phyloP scores from a whole-genome alignment of 1,139 yeast genomes.

The Lodderomyces beijingensis region DNA sequence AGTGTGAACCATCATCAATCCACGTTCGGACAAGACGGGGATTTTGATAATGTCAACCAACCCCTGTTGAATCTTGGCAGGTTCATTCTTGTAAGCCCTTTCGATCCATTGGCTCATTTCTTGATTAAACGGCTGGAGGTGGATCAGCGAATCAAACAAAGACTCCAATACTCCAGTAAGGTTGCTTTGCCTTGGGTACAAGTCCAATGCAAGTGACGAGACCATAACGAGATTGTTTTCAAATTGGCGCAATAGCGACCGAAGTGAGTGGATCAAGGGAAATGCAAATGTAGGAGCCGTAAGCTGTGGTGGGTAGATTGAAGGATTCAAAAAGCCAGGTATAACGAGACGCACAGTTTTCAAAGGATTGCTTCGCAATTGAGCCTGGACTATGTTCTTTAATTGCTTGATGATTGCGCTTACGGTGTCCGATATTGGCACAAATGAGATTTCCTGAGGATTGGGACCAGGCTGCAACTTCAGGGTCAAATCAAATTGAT shows the following conservation, averaged over 20 bases:
- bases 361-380: slow-evolving; percentile 25
- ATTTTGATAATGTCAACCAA: slow-evolving; percentile 70
- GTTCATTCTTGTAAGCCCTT: slow-evolving; percentile 63
- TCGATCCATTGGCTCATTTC: slow-evolving; percentile 65
- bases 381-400: slow-evolving; percentile 34
- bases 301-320: slow-evolving; percentile 57
- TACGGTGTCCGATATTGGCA: slow-evolving; percentile 33
- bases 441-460: slow-evolving; percentile 53
- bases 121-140: slow-evolving; percentile 80
- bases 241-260: slow-evolving; percentile 49
- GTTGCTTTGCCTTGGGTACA: slow-evolving; percentile 55
- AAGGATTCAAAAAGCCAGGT: slow-evolving; percentile 79
- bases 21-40: slow-evolving; percentile 70
- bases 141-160: slow-evolving; percentile 65
- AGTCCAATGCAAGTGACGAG: slow-evolving; percentile 58
- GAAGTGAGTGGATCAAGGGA: slow-evolving; percentile 60
- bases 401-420: slow-evolving; percentile 35
- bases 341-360: slow-evolving; percentile 62
- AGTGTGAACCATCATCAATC: slow-evolving; percentile 69
- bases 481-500: slow-evolving; percentile 76
- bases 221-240: slow-evolving; percentile 44
- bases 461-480: slow-evolving; percentile 64
- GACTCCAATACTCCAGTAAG: slow-evolving; percentile 53
- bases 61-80: slow-evolving; percentile 82
- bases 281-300: slow-evolving; percentile 48